Evolutionary conservation across 768 basidiomycete species (phyloP).

Genomic region (Clavulina sp.): DNA sequence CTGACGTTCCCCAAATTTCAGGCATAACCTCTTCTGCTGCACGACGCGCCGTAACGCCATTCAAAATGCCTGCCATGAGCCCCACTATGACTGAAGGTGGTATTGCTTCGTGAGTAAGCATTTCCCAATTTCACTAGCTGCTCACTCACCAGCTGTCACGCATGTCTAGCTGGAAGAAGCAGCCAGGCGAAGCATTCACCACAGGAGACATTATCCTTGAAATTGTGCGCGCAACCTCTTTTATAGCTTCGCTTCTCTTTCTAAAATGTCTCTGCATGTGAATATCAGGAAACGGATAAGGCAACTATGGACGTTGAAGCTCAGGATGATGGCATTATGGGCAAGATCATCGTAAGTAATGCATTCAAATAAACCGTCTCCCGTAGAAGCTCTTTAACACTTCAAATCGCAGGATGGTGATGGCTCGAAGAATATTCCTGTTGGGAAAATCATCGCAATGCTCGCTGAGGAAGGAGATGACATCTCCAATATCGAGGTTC

Average conservation of each 20-base stretch:
- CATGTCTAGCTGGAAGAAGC: conserved; percentile 77
- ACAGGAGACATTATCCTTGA: conserved; percentile 79
- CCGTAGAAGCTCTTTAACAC: background rate
- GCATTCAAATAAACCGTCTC: background rate
- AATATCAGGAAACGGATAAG: conserved; percentile 71
- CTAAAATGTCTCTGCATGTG: background rate
- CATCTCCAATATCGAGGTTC: conserved; percentile 61
- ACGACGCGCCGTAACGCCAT: conserved; percentile 47
- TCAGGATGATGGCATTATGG: conserved; percentile 88
- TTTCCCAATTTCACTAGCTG: too few species aligned
- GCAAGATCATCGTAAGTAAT: conserved; percentile 68
- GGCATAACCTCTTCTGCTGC: conserved; percentile 27
- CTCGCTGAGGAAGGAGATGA: conserved; percentile 95
- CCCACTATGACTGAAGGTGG: conserved; percentile 95
- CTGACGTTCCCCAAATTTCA: too few species aligned
- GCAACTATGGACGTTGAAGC: conserved; percentile 98
- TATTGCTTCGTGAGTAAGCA: too few species aligned
- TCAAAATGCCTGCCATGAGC: conserved; percentile 93
- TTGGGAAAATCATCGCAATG: conserved; percentile 81
- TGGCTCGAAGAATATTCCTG: conserved; percentile 67
- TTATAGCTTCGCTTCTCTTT: background rate
- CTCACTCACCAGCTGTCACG: too few species aligned
- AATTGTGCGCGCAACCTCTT: conserved; percentile 42
- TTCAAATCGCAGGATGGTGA: conserved; percentile 36
- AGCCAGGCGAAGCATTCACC: conserved; percentile 60